phyloP scores from a whole-genome alignment of 1,139 yeast genomes.

The Candida albicans region DNA sequence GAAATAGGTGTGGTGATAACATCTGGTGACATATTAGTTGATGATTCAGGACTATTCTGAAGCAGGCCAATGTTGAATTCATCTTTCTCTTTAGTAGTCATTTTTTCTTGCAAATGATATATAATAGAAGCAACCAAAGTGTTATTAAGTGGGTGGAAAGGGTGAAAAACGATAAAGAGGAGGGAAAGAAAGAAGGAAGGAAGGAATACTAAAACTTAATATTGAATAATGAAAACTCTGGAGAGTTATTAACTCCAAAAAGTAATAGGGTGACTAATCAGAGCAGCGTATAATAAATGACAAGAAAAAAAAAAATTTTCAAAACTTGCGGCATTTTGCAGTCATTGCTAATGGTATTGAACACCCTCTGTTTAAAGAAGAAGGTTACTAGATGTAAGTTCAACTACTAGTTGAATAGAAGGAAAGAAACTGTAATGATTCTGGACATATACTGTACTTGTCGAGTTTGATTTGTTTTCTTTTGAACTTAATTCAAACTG shows the following conservation, averaged over 20 bases:
- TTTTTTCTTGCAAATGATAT: too few relatives aligned
- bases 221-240: not conserved
- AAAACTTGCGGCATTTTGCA: not conserved
- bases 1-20: conserved; percentile 7
- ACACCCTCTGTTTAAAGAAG: too few relatives aligned
- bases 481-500: too few relatives aligned
- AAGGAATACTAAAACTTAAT: not conserved
- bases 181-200: not conserved
- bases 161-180: not conserved
- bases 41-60: not conserved
- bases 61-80: not conserved
- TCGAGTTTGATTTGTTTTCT: too few relatives aligned
- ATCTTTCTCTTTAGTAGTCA: too few relatives aligned
- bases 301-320: not conserved
- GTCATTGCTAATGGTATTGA: not conserved
- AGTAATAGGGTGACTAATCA: not conserved
- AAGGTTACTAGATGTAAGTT: too few relatives aligned
- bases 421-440: too few relatives aligned
- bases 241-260: not conserved
- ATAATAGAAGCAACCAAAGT: too few relatives aligned
- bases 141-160: too few relatives aligned
- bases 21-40: not conserved
- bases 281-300: not conserved
- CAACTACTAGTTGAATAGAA: too few relatives aligned
- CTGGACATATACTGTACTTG: too few relatives aligned